Evolutionary conservation across 352 stramenopile genomes (phyloP), one percentile per base, ranked within the genome.

Genomic region (Peronospora belbahrii): DNA sequence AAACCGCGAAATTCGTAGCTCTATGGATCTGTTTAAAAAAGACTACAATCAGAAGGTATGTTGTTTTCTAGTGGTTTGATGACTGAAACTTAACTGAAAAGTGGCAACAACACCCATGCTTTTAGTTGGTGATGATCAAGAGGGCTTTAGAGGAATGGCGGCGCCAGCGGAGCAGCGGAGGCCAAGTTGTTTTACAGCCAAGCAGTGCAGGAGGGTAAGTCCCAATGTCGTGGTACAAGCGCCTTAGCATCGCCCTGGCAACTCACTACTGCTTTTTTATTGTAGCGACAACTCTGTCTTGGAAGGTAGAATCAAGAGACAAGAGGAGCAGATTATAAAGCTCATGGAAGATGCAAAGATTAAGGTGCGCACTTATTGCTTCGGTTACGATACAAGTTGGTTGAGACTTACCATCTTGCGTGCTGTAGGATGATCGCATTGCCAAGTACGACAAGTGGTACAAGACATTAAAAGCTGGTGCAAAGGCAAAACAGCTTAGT

Each of bases 361-460:
- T 40, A 78, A 83, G 63, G 61, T 64, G 37, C 9, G 27, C 7
- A 35, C 10, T 37, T 6, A n/a, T 35, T 28, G 19, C 42, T 19
- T 42, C 40, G n/a, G 28, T 17, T 35, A 0, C 3, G 19, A 22
- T 39, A 6, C n/a, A n/a, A n/a, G n/a, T n/a, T 32, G 9, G 28
- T 33, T 25, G 22, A 14, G 25, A 10, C 47, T 52, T 7, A 54
- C 10, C 13, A 10, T 50, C 9, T 15, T 28, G 4, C 35, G 1
- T 38, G 13, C 9, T 48, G 6, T 38, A 83, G 67, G 73, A 90
- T 42, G 73, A 83, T 28, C 76, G 83, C 30, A 61, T 93, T 19
- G 60, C 67, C 23, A 88, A 88, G 61, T 93, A 89, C 30, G 81
- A 93, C 25, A 85, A 88, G 32, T 93, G 81, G 81, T 93, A 89